Evolutionary conservation across 768 basidiomycete genomes (phyloP), one percentile per base, ranked within the genome.

Genomic region (Mycena capillaripes): DNA sequence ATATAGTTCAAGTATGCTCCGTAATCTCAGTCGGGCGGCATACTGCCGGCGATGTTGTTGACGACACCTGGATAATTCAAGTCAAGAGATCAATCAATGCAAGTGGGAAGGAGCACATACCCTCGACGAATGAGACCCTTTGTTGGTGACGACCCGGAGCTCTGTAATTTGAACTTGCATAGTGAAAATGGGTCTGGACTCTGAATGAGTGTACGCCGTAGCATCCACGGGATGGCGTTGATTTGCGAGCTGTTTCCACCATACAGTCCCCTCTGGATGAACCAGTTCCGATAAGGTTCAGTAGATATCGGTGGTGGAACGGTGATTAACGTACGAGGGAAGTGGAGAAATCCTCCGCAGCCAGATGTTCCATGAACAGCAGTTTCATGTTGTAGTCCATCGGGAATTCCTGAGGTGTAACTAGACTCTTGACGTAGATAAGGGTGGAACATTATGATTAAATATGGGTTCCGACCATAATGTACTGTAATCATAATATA

Each of bases 341-440:
- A 5, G 34, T 57, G 5, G 57, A 73, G 44, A 81, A 83, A 1
- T 84, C 86, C 65, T 85, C 76, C 30, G 79, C 83, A 0, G 82
- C 81, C 38, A 87, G 73, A 46, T 83, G 82, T 2, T 76, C 70
- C 76, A 85, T 81, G 61, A 84, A 85, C 1, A 81, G 79, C 34
- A 71, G 66, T 27, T 80, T 70, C 8, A 85, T 81, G n/a, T 76
- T 59, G 8, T 72, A 69, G 79, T 73, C 27, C 64, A 86, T 79
- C 0, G 82, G 83, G 17, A 78, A 71, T 10, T 67, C 73, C 32
- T 81, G 71, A 6, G 84, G 84, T 0, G 82, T 83, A 80, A 84
- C 83, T n/a, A 86, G 59, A 5, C 82, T 83, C 74, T 85, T 85
- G 2, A 80, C 82, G 44, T n/a, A n/a, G n/a, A n/a, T n/a, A n/a